A percentile compares a stretch with the other conserved stretches of the same genome.
These are phyloP conservation scores for Backusella tarrabulga DNA, from an alignment of 192 early-diverging fungal genomes.

Conservation along the genomic window DNA sequence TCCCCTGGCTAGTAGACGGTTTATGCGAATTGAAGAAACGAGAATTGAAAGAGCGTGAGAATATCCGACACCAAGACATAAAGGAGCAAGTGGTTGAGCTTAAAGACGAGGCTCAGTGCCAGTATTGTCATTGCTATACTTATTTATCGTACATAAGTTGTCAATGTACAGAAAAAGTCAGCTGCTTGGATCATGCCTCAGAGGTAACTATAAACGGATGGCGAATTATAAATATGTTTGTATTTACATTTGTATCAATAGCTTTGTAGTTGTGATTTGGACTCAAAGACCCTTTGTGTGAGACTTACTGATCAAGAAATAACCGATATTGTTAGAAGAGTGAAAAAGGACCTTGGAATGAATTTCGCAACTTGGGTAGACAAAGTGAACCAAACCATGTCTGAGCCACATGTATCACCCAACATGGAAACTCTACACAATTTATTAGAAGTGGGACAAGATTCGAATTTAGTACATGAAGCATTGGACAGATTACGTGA, in stretches of 20 bases:
- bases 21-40: constrained; percentile 49
- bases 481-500: background rate
- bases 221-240: background rate
- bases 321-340: constrained; percentile 15
- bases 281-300: constrained; percentile 31
- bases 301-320: constrained; percentile 40
- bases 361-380: constrained; percentile 7
- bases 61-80: background rate
- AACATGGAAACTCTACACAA: constrained; percentile 14
- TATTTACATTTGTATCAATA: background rate
- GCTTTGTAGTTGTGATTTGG: constrained; percentile 39
- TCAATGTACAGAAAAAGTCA: constrained; percentile 58
- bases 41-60: constrained; percentile 52
- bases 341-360: background rate
- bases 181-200: constrained; percentile 63
- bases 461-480: background rate
- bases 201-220: constrained; percentile 26
- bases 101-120: constrained; percentile 66
- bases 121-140: constrained; percentile 67
- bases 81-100: constrained; percentile 42
- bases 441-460: background rate
- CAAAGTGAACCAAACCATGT: constrained; percentile 32
- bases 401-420: constrained; percentile 31
- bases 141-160: constrained; percentile 70
- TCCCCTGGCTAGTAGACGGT: constrained; percentile 43